These are phyloP conservation scores for Manihot esculenta DNA, from an alignment of 441 rosid genomes.

Conservation along the genomic window DNA sequence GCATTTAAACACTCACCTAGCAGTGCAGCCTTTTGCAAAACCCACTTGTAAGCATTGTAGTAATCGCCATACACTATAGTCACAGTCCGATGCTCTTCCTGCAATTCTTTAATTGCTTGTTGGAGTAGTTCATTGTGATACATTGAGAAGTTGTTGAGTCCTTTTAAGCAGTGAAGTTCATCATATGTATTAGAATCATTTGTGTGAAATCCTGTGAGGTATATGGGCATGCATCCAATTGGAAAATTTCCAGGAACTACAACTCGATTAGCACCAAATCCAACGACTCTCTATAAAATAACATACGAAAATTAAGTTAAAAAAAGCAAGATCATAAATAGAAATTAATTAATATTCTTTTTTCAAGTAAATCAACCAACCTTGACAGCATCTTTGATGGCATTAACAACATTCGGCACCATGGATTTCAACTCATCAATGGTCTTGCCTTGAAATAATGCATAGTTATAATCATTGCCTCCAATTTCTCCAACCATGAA, in stretches of 20 bases:
- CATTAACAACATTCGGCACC: constrained; percentile 41
- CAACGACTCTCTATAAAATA: neutral
- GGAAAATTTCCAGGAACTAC: constrained; percentile 18
- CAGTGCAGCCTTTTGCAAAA: neutral
- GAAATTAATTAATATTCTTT: too few relatives aligned
- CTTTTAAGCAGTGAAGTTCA: constrained; percentile 6
- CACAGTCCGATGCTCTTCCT: neutral
- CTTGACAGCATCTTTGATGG: constrained; percentile 1
- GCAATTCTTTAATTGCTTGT: neutral
- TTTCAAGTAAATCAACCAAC: too few relatives aligned
- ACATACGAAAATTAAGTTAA: too few relatives aligned
- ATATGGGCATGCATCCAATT: constrained; percentile 10
- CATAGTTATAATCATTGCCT: too few relatives aligned
- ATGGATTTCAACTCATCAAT: constrained; percentile 25
- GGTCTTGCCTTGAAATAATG: constrained; percentile 30
- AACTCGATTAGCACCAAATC: neutral
- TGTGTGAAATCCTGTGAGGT: constrained; percentile 3
- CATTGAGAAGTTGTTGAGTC: neutral
- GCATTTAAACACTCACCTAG: too few relatives aligned
- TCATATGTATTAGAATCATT: too few relatives aligned
- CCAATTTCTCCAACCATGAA: constrained; percentile 49
- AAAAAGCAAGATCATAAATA: too few relatives aligned
- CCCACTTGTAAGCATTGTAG: neutral
- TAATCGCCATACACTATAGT: constrained; percentile 8
- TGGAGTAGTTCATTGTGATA: constrained; percentile 18